These are phyloP conservation scores for Haberlea rhodopensis DNA, from an alignment of 257 asterid genomes.

Conservation along the genomic window DNA sequence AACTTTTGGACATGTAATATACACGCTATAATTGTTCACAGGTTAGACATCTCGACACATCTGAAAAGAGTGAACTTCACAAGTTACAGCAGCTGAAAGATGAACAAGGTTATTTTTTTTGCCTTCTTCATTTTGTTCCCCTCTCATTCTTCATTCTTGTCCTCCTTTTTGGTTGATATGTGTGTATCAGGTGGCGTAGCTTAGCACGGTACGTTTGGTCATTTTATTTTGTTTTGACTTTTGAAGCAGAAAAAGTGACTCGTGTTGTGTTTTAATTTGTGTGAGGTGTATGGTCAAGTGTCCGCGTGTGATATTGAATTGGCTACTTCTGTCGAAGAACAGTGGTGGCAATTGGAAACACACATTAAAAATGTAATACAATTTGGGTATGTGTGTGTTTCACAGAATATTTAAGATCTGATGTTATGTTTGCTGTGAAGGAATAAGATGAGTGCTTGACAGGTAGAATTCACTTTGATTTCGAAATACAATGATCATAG, in stretches of 20 bases:
- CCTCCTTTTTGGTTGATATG: conserved; percentile 1
- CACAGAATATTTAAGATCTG: neutral
- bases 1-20: neutral
- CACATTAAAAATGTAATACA: too few relatives aligned
- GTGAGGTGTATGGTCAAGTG: too few relatives aligned
- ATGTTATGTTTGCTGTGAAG: neutral
- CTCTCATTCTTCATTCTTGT: neutral
- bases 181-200: neutral
- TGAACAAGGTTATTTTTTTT: conserved; percentile 71
- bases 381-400: neutral
- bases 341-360: neutral
- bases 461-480: neutral
- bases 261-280: neutral
- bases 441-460: neutral
- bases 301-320: too few relatives aligned
- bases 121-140: neutral
- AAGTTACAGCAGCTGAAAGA: conserved; percentile 97
- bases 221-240: conserved; percentile 3
- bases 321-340: too few relatives aligned
- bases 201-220: neutral
- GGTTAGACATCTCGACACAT: conserved; percentile 98
- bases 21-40: conserved; percentile 27
- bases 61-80: conserved; percentile 97
- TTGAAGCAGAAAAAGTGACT: neutral
- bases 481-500: neutral